Base-by-base conservation (phyloP, 176 grass and related monocot species). In the Dactylis glomerata region DNA sequence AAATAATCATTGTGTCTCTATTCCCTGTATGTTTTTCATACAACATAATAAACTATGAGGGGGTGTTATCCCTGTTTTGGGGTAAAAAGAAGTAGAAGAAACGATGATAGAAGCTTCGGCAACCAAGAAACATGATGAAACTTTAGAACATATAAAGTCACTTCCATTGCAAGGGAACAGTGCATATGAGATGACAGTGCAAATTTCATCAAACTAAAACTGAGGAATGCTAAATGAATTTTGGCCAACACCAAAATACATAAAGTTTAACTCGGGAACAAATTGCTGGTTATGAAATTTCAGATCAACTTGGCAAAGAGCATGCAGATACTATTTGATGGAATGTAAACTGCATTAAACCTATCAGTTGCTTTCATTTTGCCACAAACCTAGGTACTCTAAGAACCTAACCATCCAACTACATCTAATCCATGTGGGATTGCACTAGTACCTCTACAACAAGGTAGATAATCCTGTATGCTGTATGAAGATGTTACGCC, bases 301-400 rank as follows among this genome's bases (percentile, higher is more conserved):
- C 26, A 47, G 7, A 46, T 30, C 15, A 33, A 73, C 40, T 84
- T 84, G 47, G 64, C 56, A 67, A 79, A 84, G 38, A 41, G 44
- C 8, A 56, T 24, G 34, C 36, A 13, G 15, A 68, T 0, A 26
- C 55, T 36, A 20, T 7, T 42, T 13, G 14, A 55, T 31, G 12
- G 17, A 1, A 13, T 34, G 45, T 16, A n/a, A 5, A 46, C 4
- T 51, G 23, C 34, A 37, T 3, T 57, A n/a, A n/a, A n/a, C 17
- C 33, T 33, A 23, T 68, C 26, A 55, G 26, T 82, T 17, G n/a
- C 59, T 31, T 31, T 30, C 28, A 64, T 64, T 64, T 32, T 64
- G 26, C 12, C 20, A 15, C 23, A 62, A 27, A 27, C 45, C 2
- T 27, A 72, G 23, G 14, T 6, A 44, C n/a, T n/a, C n/a, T 4